Base-by-base conservation (phyloP, 768 basidiomycete species). In the Suillus bovinus region DNA sequence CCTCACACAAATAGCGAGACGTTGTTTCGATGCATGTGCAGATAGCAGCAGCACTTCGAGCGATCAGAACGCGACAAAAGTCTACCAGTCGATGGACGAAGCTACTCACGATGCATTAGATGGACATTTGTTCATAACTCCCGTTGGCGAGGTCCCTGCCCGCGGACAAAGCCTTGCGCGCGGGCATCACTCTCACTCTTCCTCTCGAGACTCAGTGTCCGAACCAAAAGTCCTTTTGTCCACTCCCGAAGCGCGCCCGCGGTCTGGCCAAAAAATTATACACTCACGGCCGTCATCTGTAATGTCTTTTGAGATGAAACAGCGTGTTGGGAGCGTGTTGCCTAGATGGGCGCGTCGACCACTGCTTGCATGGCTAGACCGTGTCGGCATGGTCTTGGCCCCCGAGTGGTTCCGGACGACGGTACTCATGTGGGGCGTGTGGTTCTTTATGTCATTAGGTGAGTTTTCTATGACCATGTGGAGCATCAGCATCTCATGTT, bases 381-480 rank as follows among this genome's bases (percentile, higher is more conserved):
- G 90, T 14, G 77, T 95, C 24, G 76, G 76, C 67, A 83, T 88
- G 81, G 87, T 96, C 24, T 77, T 96, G 20, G 75, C 82, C 29
- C 88, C 89, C 0, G 86, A 91, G 70, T 94, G 93, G 93, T 69
- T 84, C 52, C 78, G 79, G 65, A 93, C 88, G 59, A 94, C 93
- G 24, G 14, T 93, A 62, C 76, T 94, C 39, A 86, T 95, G 24
- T 96, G 94, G 93, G 78, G 74, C 0, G 76, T 81, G 10, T 96
- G 94, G 94, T 84, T 81, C 61, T 75, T 82, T 1, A 90, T 93
- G 85, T 82, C 89, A 0, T 80, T 94, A 20, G 94, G 92, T 89
- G 64, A 58, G 87, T 69, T 27, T 7, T 69, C 14, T 47, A 16
- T 27, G 3, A 3, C 41, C 24, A 33, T 24, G 9, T 1, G 54